Evolutionary conservation across 768 basidiomycete genomes (phyloP), one percentile per base, ranked within the genome.

Genomic region (Podaxis carcinomalis): DNA sequence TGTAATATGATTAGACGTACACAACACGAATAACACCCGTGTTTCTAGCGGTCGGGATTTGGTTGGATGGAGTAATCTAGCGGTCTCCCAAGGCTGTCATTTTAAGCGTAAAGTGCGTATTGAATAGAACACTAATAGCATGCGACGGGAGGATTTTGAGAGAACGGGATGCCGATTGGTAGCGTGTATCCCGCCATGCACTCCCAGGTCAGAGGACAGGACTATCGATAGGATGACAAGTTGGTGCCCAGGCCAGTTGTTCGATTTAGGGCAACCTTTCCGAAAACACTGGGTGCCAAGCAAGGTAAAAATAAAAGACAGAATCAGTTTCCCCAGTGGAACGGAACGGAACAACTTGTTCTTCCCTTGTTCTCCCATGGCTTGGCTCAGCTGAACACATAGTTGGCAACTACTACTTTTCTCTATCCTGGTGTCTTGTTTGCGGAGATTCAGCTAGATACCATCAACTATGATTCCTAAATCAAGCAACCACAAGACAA

Each of bases 1-100:
- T 23, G 16, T 28, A 13, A 36, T 50, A 16, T 21, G 23, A 49
- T 51, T 36, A 11, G 7, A 14, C 5, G n/a, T 47, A 46, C 47
- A 21, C 27, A 35, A 19, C 35, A 40, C 19, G 10, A 37, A 46
- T 7, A 28, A 44, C 25, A 32, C 40, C 44, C 42, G 6, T 14
- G 10, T 46, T 56, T 14, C 10, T 46, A 21, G 28, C 19, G 56
- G 28, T 10, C 10, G 32, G 9, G 16, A 19, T 57, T 21, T 47
- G 28, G 47, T 57, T 57, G 56, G 56, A 16, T 49, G 32, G 44
- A 19, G 32, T 11, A 37, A 54, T 21, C 19, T 39, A 5, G 23
- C n/a, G 16, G n/a, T 5, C 44, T 47, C 44, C 56, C 44, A 58
- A 39, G 47, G 11, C 23, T 58, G 57, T 58, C 56, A 57, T 44